phyloP scores from a whole-genome alignment of 208 protist genomes.

The Acanthamoeba quina region DNA sequence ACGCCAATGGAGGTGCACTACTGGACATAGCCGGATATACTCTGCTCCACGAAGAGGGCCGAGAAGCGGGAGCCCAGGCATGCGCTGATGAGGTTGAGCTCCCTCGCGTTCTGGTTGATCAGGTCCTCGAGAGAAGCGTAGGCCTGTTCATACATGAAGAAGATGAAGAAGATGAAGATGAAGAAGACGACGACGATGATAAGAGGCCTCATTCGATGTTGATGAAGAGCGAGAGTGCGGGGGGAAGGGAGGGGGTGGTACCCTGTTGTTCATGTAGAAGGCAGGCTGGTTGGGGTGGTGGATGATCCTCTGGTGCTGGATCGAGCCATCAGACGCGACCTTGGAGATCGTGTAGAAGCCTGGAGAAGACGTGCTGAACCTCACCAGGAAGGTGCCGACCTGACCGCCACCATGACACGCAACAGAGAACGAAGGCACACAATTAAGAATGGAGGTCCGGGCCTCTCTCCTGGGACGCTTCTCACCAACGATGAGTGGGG shows the following conservation, averaged over 20 bases:
- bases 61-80: conserved; percentile 82
- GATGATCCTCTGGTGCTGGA: conserved; percentile 82
- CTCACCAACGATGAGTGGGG: background rate
- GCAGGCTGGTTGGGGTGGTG: conserved; percentile 71
- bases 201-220: too few species aligned
- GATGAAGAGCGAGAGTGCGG: background rate
- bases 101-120: conserved; percentile 76
- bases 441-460: background rate
- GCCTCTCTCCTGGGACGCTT: too few species aligned
- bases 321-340: conserved; percentile 78
- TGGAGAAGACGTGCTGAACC: conserved; percentile 80
- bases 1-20: too few species aligned
- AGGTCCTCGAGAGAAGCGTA: conserved; percentile 80
- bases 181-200: background rate
- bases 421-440: background rate
- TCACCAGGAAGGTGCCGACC: conserved; percentile 84
- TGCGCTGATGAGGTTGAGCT: conserved; percentile 76
- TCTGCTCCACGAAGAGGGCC: conserved; percentile 78
- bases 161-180: too few species aligned
- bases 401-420: background rate
- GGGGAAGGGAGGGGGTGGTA: background rate
- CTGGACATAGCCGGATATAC: conserved; percentile 82
- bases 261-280: conserved; percentile 73
- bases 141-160: conserved; percentile 56
- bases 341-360: conserved; percentile 85